Base-by-base conservation (phyloP, 2,329 filamentous ascomycete genomes). In the Fonsecaea nubica region DNA sequence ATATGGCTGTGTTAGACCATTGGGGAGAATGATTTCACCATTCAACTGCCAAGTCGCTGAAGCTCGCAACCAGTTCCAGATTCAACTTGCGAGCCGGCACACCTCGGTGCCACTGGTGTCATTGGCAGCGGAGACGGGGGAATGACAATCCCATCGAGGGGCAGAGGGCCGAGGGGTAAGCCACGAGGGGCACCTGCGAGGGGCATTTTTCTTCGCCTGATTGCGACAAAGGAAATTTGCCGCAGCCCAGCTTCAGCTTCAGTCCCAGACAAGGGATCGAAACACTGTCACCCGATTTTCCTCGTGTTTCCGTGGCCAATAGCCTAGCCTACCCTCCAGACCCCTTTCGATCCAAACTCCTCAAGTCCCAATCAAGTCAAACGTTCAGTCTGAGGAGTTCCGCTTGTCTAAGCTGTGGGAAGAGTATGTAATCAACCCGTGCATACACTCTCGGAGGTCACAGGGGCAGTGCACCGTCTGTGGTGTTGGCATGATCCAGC, bases 371-470 rank as follows among this genome's bases (percentile, higher is more conserved):
- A 61, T 61, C 58, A 52, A 50, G 58, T 61, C 58, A 54, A 33
- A 54, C 48, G 36, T 38, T 32, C 33, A 53, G 18, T 18, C 40
- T 50, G 42, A 32, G 13, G 18, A 45, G 52, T 50, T 40, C 52
- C 36, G 50, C 48, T 62, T 55, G 45, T 45, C 42, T 59, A 62
- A 62, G 38, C 62, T 35, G 62, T 25, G 38, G 25, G 21, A 68
- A 65, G 62, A 63, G 66, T 68, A 68, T 68, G 66, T 68, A 65
- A 68, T 68, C 66, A 58, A 25, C 15, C 52, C 52, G 18, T 55
- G n/a, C 35, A 25, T 52, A 45, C 32, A 30, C 33, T 15, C 30
- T 35, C 32, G 35, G n/a, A 55, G 60, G 64, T 67, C 64, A 63
- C 64, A 63, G 59, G 64, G 60, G 60, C 64, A 56, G 38, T 67